Base-by-base conservation (phyloP, 1,284 basidiomycete species). In the Rhodotorula sp. region DNA sequence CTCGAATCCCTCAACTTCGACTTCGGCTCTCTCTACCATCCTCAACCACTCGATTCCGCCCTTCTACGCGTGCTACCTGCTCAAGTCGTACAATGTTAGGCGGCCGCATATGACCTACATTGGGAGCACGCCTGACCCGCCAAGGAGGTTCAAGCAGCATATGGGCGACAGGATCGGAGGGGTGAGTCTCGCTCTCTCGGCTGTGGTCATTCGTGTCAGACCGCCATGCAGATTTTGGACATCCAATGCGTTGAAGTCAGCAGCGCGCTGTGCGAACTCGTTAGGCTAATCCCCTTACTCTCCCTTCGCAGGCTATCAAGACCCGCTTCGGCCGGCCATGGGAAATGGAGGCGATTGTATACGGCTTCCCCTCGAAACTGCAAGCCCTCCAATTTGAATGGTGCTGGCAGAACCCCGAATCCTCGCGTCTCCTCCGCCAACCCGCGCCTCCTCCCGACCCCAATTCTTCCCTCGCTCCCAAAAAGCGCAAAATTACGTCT, bases 51-150 rank as follows among this genome's bases (percentile, higher is more conserved):
- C 81, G 3, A 87, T 89, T 71, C 90, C 92, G 2, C 80, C 85
- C 0, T 92, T 94, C 79, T 95, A 95, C 78, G 90, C 90, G 1
- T 94, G 92, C 80, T 95, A 95, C 79, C 84, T 94, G 0, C 83
- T 95, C 18, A 88, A 89, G 75, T 91, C 89, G 2, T 78, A 86
- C 7, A 83, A 85, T 83, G 34, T 51, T n/a, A 0, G 83, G 84
- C 81, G 81, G 37, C 66, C 70, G 6, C 63, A 62, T 47, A 69
- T 64, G 24, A 86, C 87, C 82, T 90, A 83, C 72, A 73, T 77
- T 31, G 77, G 77, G 3, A 72, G 69, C 24, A 76, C 77, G 85
- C 90, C 90, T 0, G 85, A 88, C 73, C 92, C 92, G 31, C 88
- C 87, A 7, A 83, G 89, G 53, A 84, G 92, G 26, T 86, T 90